A percentile compares a stretch with the other conserved stretches of the same genome.
Evolutionary conservation across 257 asterid genomes (phyloP).

Genomic region (Leonotis leonurus): DNA sequence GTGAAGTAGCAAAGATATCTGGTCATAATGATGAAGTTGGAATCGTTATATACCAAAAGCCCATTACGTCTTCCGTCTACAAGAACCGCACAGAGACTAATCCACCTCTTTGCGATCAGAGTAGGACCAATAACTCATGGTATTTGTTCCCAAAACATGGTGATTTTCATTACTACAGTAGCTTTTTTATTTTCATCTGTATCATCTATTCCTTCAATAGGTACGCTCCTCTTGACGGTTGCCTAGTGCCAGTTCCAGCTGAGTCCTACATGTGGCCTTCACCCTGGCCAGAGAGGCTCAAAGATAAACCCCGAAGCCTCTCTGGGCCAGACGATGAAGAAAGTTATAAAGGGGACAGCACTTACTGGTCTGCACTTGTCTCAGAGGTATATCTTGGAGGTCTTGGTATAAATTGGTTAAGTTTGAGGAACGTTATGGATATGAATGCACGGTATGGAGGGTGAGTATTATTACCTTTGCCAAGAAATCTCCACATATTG

Average conservation of each 20-base stretch:
- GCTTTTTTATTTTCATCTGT: not conserved
- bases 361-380: constrained; percentile 82
- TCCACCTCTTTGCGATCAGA: constrained; percentile 68
- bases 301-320: constrained; percentile 52
- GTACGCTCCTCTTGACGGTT: constrained; percentile 71
- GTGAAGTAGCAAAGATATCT: constrained; percentile 41
- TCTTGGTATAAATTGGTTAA: constrained; percentile 64
- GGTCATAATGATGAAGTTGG: constrained; percentile 44
- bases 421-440: constrained; percentile 79
- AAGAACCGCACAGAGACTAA: constrained; percentile 46
- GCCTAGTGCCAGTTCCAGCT: constrained; percentile 49
- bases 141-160: constrained; percentile 15
- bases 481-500: not conserved
- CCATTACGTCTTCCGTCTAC: constrained; percentile 67
- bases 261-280: constrained; percentile 59
- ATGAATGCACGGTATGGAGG: constrained; percentile 98
- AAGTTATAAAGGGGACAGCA: constrained; percentile 54
- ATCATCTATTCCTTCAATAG: constrained; percentile 34
- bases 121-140: constrained; percentile 59
- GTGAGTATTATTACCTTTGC: constrained; percentile 33
- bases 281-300: constrained; percentile 85
- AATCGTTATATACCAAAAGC: constrained; percentile 75
- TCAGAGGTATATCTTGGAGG: constrained; percentile 71
- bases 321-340: constrained; percentile 49
- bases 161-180: not conserved